Base-by-base conservation (phyloP, 2,329 filamentous ascomycete species). In the Monosporascus sp. region DNA sequence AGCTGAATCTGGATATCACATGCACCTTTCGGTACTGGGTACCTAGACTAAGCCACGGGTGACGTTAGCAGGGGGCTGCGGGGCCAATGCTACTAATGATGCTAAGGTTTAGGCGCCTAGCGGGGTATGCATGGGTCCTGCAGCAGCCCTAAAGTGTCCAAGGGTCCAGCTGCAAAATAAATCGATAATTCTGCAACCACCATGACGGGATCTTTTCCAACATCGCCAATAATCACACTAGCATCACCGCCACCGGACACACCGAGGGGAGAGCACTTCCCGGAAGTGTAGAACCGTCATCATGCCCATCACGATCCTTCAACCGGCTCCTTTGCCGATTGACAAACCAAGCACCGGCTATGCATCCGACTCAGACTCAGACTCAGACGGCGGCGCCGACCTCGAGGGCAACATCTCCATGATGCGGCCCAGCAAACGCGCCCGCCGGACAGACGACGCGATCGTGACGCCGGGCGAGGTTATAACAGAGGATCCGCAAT, bases 401-500 rank as follows among this genome's bases (percentile, higher is more conserved):
- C 58, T 78, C 6, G 69, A 75, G 31, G 71, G 73, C 52, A 72
- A 78, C 58, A 60, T 76, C 49, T 64, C 73, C 49, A 80, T 79
- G 74, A 59, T 52, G 37, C 65, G 69, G 46, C 70, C 70, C 15
- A 54, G 68, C 43, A 76, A 75, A 62, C 70, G 72, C 51, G 67
- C 69, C 37, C 63, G 59, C 53, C 48, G 68, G 48, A 64, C 65
- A 25, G 58, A 52, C 27, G 63, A 65, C 53, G 63, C 72, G 63
- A 87, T 97, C 60, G 87, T 96, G 61, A 96, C 92, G 1, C 93
- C 93, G 1, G 94, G 93, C 65, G 89, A 95, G 68, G 75, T 88
- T 55, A 89, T 97, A 62, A 97, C 93, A 11, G 82, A 86, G 59
- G 91, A 97, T 71, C 81, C 90, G n/a, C 91, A 97, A 77, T 97